phyloP scores from a whole-genome alignment of 2,329 filamentous ascomycete species.

The Diaporthe longicolla region DNA sequence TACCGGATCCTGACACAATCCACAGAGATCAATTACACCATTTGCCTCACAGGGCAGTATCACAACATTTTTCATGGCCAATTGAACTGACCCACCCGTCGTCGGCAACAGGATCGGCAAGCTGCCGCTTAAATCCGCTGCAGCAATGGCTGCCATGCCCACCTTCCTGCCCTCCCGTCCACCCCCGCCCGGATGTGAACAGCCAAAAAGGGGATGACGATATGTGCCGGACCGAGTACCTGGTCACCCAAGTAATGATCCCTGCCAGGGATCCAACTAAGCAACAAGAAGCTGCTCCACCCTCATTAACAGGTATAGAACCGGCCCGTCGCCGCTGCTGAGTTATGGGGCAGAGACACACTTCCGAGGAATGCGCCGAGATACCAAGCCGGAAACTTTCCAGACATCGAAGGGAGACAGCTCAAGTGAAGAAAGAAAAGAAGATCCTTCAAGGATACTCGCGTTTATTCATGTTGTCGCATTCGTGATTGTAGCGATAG shows the following conservation, averaged over 20 bases:
- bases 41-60: background rate
- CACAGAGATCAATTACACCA: conserved; percentile 1
- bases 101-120: conserved; percentile 28
- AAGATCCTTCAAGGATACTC: background rate
- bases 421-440: background rate
- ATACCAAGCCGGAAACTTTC: background rate
- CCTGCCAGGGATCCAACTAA: conserved; percentile 31
- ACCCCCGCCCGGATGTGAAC: conserved; percentile 1
- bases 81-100: background rate
- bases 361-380: conserved; percentile 31
- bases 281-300: conserved; percentile 21
- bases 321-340: conserved; percentile 4
- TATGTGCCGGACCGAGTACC: conserved; percentile 12
- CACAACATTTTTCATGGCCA: background rate
- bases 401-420: background rate
- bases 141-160: background rate
- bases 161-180: background rate
- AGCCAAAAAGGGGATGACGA: conserved; percentile 22
- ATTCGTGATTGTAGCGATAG: background rate
- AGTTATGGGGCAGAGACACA: background rate
- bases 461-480: background rate
- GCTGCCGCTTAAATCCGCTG: conserved; percentile 8
- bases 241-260: conserved; percentile 22
- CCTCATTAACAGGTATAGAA: background rate
- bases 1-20: conserved; percentile 1